phyloP scores from a whole-genome alignment of 257 asterid genomes.

The Solanum virginianum region DNA sequence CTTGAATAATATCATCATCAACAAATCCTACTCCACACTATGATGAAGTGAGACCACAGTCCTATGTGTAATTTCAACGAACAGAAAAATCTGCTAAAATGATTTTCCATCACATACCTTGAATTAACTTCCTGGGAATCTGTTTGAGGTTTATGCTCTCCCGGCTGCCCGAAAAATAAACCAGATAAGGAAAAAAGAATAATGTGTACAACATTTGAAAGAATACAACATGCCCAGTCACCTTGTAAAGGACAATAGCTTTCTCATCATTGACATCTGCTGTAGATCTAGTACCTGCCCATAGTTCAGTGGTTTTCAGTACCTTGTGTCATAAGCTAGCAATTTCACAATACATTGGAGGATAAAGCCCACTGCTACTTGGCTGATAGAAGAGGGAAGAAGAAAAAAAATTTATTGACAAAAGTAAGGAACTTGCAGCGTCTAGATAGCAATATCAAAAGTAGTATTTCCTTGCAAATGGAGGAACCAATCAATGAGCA shows the following conservation, averaged over 20 bases:
- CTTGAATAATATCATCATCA: neutral
- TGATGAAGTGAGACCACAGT: neutral
- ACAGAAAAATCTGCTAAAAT: slow-evolving; percentile 9
- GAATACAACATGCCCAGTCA: slow-evolving; percentile 17
- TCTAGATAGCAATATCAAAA: neutral
- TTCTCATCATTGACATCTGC: slow-evolving; percentile 50
- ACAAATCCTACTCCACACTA: neutral
- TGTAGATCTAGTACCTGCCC: slow-evolving; percentile 45
- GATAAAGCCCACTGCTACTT: neutral
- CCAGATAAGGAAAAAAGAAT: neutral
- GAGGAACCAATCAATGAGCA: neutral
- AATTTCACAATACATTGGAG: neutral
- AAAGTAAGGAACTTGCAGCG: neutral
- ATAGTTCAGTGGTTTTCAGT: neutral
- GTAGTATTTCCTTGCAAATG: neutral
- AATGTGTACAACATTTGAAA: neutral
- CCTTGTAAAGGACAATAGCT: slow-evolving; percentile 84
- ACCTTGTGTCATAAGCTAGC: slow-evolving; percentile 4
- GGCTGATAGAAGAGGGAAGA: neutral
- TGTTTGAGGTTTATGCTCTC: slow-evolving; percentile 34
- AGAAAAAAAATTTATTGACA: neutral
- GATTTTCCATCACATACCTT: slow-evolving; percentile 36
- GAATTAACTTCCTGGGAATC: slow-evolving; percentile 47
- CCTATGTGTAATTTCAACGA: neutral
- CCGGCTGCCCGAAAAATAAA: slow-evolving; percentile 51